These are phyloP conservation scores for Beauveria medogensis DNA, from an alignment of 2,329 filamentous ascomycete genomes.

Conservation along the genomic window DNA sequence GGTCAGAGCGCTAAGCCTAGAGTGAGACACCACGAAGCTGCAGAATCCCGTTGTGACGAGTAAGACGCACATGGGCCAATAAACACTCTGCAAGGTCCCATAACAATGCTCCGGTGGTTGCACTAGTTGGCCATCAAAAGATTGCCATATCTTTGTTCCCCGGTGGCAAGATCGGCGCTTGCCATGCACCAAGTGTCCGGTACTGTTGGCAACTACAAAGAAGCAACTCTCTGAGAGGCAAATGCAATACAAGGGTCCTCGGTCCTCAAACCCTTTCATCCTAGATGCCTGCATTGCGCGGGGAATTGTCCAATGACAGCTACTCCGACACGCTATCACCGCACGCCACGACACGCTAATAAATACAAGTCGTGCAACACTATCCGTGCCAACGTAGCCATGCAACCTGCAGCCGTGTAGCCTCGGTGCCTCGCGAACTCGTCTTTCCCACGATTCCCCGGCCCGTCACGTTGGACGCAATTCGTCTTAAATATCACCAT, in stretches of 20 bases:
- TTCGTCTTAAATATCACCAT: no score
- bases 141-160: background rate
- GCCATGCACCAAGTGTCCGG: background rate
- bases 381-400: background rate
- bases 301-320: slow-evolving; percentile 5
- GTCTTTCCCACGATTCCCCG: no score
- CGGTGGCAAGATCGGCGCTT: slow-evolving; percentile 2
- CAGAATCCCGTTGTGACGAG: background rate
- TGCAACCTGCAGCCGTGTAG: background rate
- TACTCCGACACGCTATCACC: background rate
- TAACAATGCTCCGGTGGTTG: background rate
- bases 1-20: background rate
- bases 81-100: background rate
- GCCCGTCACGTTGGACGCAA: no score
- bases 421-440: background rate
- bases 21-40: slow-evolving; percentile 2
- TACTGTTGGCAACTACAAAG: background rate
- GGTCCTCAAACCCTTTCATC: background rate
- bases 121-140: background rate
- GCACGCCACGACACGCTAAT: slow-evolving; percentile 1
- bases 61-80: background rate
- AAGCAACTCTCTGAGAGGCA: background rate
- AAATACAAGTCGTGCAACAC: background rate
- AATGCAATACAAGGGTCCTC: background rate
- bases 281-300: background rate